A percentile compares a stretch with the other conserved stretches of the same genome.
Evolutionary conservation across 75 land plant genomes (phyloP).

Genomic region (Pinus tabuliformis): DNA sequence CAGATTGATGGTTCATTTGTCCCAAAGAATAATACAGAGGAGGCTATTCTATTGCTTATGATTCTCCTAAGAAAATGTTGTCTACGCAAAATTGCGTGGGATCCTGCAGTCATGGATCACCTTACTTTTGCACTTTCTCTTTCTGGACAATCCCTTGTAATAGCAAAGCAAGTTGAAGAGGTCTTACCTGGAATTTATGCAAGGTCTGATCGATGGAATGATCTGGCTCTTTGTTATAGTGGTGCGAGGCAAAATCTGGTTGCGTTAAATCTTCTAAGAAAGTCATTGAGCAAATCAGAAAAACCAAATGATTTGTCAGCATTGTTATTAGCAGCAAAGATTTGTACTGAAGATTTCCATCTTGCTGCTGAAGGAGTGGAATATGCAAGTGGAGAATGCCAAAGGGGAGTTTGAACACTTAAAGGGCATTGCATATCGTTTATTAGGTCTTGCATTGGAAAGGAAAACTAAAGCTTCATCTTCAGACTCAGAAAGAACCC

Average conservation of each 20-base stretch:
- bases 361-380: slow-evolving; percentile 62
- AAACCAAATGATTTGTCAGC: slow-evolving; percentile 70
- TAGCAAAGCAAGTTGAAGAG: slow-evolving; percentile 84
- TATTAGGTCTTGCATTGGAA: slow-evolving; percentile 68
- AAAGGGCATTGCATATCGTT: slow-evolving; percentile 62
- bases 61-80: slow-evolving; percentile 62
- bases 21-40: slow-evolving; percentile 92
- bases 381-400: slow-evolving; percentile 61
- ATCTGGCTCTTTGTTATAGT: slow-evolving; percentile 82
- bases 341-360: slow-evolving; percentile 60
- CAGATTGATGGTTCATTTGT: slow-evolving; percentile 84
- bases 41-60: slow-evolving; percentile 81
- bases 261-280: slow-evolving; percentile 71
- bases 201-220: slow-evolving; percentile 79
- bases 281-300: slow-evolving; percentile 65
- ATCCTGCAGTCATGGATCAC: slow-evolving; percentile 77
- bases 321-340: slow-evolving; percentile 77
- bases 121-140: slow-evolving; percentile 82
- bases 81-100: slow-evolving; percentile 64
- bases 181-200: slow-evolving; percentile 68
- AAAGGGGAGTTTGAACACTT: slow-evolving; percentile 33
- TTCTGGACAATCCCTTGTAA: slow-evolving; percentile 50
- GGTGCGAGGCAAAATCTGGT: slow-evolving; percentile 42
- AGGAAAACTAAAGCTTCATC: slow-evolving; percentile 60
- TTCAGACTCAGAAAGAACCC: slow-evolving; percentile 61